Evolutionary conservation across 805 yeast genomes (phyloP), one percentile per base, ranked within the genome.

Genomic region (Brettanomyces nanus): DNA sequence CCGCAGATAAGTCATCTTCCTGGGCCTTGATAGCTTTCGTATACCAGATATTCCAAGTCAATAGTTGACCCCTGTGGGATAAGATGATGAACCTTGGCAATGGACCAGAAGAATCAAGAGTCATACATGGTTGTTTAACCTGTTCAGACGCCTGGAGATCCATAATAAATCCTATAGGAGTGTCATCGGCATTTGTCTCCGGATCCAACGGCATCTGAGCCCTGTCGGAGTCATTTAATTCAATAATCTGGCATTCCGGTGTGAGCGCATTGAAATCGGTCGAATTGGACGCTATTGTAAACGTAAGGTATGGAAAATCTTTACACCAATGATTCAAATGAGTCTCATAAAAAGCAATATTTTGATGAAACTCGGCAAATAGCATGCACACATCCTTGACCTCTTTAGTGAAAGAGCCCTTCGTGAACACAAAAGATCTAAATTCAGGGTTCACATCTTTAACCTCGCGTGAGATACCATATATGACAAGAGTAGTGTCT

Each of bases 181-280:
- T 70, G 11, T 82, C 71, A 48, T 85, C 95, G 36, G 71, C 79
- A 33, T 72, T 79, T 1, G 79, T 63, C 3, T 66, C 78, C 6
- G 75, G 79, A 50, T 74, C 75, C 47, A 85, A 63, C 1, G 95
- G 95, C 44, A 85, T 62, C 19, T 75, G 69, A 0, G 95, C 95
- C 35, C 83, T 68, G 48, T 75, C 76, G 4, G 78, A 65, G 51
- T 87, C 96, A 47, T 81, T 82, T 3, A 71, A 56, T 6, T 78
- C 78, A 22, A 61, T 61, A 1, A 80, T 49, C 3, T 63, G 51
- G 15, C 58, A 56, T 0, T 46, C 34, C 1, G 61, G 47, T 2
- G 75, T 64, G 19, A 71, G 41, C 1, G 79, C 58, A 6, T 73
- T 58, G 13, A 83, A 50, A 38, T 84, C 95, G 3, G 83, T 67